Evolutionary conservation across 1,139 yeast species (phyloP), one percentile per base, ranked within the genome.

Genomic region (Saccharomyces hybrid): DNA sequence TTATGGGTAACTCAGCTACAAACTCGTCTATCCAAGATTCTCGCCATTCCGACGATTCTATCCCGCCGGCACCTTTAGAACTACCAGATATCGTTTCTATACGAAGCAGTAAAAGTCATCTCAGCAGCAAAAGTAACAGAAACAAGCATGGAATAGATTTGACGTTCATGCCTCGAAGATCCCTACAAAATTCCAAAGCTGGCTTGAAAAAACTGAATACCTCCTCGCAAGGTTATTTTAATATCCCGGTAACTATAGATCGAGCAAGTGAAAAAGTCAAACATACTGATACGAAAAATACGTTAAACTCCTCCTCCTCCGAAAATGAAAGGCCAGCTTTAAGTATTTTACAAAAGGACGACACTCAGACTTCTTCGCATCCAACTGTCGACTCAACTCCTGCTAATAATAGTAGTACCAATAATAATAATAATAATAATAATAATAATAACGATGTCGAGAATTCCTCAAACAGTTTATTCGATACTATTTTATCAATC

Each of bases 41-140:
- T n/a, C 31, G 32, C 2, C 47, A 54, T 9, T 38, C 46, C 11
- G 47, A 49, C 5, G 48, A 48, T n/a, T 32, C 44, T 23, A 48
- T 50, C 41, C 52, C 50, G n/a, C 56, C 54, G n/a, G 42, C 57
- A 4, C 42, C 42, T 38, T 38, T 38, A 38, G 64, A 62, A 14
- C 41, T 63, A 28, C 67, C 67, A 3, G 67, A 63, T 26, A 62
- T 63, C 25, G 61, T 56, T 8, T 53, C 56, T 5, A 38, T 55
- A 29, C 46, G 52, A 47, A 55, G 56, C 42, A 47, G 50, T 5
- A 51, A 49, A 31, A 47, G 32, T 29, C 26, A 27, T 9, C 8
- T 28, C 11, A 47, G 41, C 25, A 31, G 3, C 13, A 23, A n/a
- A 16, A 27, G 41, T 16, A 31, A 50, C 13, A 34, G 23, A 19